These are phyloP conservation scores for Mycocalia duriaeana DNA, from an alignment of 1,284 basidiomycete species.

Conservation along the genomic window DNA sequence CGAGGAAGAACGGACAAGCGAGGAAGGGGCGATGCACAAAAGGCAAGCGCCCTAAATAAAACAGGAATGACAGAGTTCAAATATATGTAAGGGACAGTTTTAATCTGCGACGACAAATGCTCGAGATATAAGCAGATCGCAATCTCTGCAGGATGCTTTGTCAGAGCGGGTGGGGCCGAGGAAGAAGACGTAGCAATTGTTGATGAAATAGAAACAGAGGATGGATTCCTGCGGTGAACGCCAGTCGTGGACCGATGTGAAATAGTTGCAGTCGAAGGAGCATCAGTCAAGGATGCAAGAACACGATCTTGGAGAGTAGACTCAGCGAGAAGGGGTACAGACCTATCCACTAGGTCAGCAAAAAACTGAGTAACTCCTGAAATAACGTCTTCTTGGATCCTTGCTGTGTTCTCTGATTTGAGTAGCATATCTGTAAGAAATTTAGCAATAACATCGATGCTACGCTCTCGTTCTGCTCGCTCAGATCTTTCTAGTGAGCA, in stretches of 20 bases:
- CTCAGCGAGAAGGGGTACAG: conserved; percentile 37
- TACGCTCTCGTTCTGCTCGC: conserved; percentile 53
- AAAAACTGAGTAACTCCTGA: conserved; percentile 53
- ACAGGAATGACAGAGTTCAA: conserved; percentile 57
- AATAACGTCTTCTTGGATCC: conserved; percentile 54
- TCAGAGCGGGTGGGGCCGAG: conserved; percentile 24
- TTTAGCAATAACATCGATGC: conserved; percentile 51
- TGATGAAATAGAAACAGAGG: conserved; percentile 41
- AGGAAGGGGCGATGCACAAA: conserved; percentile 59
- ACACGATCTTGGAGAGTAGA: conserved; percentile 20
- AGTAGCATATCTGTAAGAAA: conserved; percentile 50
- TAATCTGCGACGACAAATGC: conserved; percentile 55
- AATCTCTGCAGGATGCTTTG: conserved; percentile 51
- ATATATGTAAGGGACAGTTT: conserved; percentile 47
- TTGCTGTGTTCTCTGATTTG: conserved; percentile 46
- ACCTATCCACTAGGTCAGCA: conserved; percentile 48
- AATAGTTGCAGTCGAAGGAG: conserved; percentile 7
- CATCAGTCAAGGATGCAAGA: conserved; percentile 8
- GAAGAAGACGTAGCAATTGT: conserved; percentile 18
- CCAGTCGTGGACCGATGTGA: conserved; percentile 22
- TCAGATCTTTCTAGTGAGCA: conserved; percentile 36
- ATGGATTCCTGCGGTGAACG: conserved; percentile 52
- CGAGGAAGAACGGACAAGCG: conserved; percentile 48
- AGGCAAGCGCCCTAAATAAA: conserved; percentile 64
- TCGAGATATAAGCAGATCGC: conserved; percentile 58